Percentiles rank a stretch among this genome's conserved stretches.
phyloP scores from a whole-genome alignment of 441 rosid species.

The Populus trichocarpa region DNA sequence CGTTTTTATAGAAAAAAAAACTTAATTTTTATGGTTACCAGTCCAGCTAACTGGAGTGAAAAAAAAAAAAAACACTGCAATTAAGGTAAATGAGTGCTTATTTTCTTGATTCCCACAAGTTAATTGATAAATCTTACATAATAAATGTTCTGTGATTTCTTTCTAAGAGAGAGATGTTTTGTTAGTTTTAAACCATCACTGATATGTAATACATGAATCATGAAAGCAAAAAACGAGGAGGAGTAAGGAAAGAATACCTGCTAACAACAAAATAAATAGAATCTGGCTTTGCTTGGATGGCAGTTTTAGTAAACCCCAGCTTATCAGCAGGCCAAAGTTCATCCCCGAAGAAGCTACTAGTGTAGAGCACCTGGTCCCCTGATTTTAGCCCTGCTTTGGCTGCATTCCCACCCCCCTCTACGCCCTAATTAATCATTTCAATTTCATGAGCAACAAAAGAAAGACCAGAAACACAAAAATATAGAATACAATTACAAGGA shows the following conservation, averaged over 20 bases:
- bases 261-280: constrained; percentile 84
- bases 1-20: too few species aligned
- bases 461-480: background rate
- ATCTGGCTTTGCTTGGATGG: constrained; percentile 95
- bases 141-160: background rate
- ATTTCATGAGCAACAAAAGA: background rate
- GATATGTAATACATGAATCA: background rate
- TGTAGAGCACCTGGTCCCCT: constrained; percentile 91
- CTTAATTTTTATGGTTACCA: too few species aligned
- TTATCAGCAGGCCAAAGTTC: constrained; percentile 99
- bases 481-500: background rate
- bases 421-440: constrained; percentile 45
- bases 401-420: constrained; percentile 93
- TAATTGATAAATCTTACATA: background rate
- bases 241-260: constrained; percentile 42
- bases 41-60: too few species aligned
- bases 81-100: background rate
- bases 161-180: background rate
- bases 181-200: background rate
- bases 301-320: constrained; percentile 93
- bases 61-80: too few species aligned
- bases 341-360: constrained; percentile 97
- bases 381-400: constrained; percentile 85
- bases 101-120: background rate
- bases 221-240: background rate